Evolutionary conservation across 768 basidiomycete genomes (phyloP).

Genomic region (Tricholoma furcatifolium): DNA sequence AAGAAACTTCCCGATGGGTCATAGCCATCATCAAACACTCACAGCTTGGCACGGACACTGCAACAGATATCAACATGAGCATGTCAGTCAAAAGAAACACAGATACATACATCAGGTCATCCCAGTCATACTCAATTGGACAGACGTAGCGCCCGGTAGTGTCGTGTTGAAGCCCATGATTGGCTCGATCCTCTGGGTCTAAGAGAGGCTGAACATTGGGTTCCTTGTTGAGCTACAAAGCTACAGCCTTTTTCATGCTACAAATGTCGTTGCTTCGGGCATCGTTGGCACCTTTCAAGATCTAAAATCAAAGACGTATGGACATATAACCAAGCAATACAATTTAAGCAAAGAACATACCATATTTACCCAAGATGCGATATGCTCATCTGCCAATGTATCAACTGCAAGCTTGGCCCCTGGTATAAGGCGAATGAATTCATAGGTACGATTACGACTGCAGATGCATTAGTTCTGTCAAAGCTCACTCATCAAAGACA

Average conservation of each 20-base stretch:
- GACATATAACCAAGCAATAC: background rate
- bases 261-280: conserved; percentile 24
- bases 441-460: too few relatives aligned
- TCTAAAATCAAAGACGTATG: too few relatives aligned
- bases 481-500: too few relatives aligned
- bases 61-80: background rate
- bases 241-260: conserved; percentile 15
- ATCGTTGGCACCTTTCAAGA: conserved; percentile 22
- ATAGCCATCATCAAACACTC: conserved; percentile 6
- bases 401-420: too few relatives aligned
- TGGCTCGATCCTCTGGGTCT: conserved; percentile 5
- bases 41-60: conserved; percentile 19
- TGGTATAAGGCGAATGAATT: too few relatives aligned
- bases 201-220: conserved; percentile 3
- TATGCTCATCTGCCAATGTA: too few relatives aligned
- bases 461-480: too few relatives aligned
- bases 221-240: conserved; percentile 20
- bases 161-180: conserved; percentile 22
- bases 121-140: conserved; percentile 26
- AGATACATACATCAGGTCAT: conserved; percentile 16
- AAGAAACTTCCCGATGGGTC: conserved; percentile 11
- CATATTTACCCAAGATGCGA: too few relatives aligned
- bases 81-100: background rate
- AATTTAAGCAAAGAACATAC: background rate
- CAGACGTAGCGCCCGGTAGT: conserved; percentile 26